Evolutionary conservation across 208 protist species (phyloP), one percentile per base, ranked within the genome.

Genomic region (Angomonas ambiguus): DNA sequence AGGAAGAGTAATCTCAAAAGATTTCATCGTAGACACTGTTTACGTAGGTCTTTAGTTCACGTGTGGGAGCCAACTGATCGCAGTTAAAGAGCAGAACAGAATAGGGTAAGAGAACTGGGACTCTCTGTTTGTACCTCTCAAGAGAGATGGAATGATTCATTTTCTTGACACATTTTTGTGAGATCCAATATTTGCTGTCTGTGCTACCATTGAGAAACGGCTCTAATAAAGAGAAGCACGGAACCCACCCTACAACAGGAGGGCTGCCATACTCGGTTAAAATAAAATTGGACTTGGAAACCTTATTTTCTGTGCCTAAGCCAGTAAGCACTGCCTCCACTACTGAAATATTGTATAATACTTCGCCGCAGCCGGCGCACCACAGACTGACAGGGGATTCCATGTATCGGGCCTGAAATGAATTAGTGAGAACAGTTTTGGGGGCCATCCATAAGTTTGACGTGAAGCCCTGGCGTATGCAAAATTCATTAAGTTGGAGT

Each of bases 201-300:
- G 38, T 16, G 38, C 16, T 16, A 45, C 16, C 16, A 16, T 16
- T 45, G 38, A 34, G 22, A 51, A 62, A 30, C 6, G 0, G 53
- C 25, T 51, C 45, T 28, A 24, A 0, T 30, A n/a, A 6, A 20
- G 48, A 0, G 30, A 31, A 27, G 25, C 27, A 53, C 45, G n/a
- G 18, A 31, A 70, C 27, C 6, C 1, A 70, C 2, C 25, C 35
- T 55, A 18, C n/a, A 49, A 60, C 62, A 65, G 20, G 27, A 51
- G n/a, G 45, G 33, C 51, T 1, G 34, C 1, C 24, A 70, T 41
- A 34, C 24, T 63, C 38, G 51, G 18, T 65, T 3, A 1, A 22
- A 57, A 41, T 51, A 57, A n/a, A 2, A 2, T 24, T 20, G 16
- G 2, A 30, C 24, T 57, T 28, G 27, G 5, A 67, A 45, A 45